phyloP scores from a whole-genome alignment of 805 yeast genomes.

The Yamadazyma philogaea region DNA sequence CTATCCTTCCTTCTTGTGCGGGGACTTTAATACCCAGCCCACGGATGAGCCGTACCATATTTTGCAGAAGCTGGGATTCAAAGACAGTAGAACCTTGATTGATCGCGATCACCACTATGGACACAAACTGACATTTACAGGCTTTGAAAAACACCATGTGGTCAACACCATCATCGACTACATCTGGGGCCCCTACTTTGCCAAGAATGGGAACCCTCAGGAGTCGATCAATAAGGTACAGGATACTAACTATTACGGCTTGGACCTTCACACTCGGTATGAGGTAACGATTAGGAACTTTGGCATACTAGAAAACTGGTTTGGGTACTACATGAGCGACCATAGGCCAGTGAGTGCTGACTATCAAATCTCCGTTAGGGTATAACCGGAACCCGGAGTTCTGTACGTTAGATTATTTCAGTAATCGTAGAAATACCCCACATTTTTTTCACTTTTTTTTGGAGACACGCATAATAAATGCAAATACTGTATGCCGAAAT shows the following conservation, averaged over 20 bases:
- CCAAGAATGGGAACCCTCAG: slow-evolving; percentile 19
- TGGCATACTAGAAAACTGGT: slow-evolving; percentile 38
- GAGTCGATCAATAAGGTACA: slow-evolving; percentile 5
- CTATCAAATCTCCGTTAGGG: slow-evolving; percentile 8
- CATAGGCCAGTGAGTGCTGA: slow-evolving; percentile 39
- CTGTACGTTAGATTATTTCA: background rate
- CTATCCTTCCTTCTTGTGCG: slow-evolving; percentile 39
- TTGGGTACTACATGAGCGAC: slow-evolving; percentile 35
- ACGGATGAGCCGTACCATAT: slow-evolving; percentile 39
- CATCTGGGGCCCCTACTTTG: slow-evolving; percentile 39
- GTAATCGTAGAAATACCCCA: too few species aligned
- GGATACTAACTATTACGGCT: slow-evolving; percentile 12
- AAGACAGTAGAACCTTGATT: slow-evolving; percentile 30
- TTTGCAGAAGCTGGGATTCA: slow-evolving; percentile 29
- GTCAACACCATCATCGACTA: slow-evolving; percentile 40
- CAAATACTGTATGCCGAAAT: too few species aligned
- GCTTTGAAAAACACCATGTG: slow-evolving; percentile 37
- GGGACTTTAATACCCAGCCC: slow-evolving; percentile 44
- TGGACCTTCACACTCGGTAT: slow-evolving; percentile 18
- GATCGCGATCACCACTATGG: slow-evolving; percentile 37
- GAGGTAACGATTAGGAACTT: slow-evolving; percentile 31
- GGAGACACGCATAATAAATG: background rate
- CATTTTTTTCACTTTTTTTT: too few species aligned
- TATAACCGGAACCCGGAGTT: slow-evolving; percentile 2
- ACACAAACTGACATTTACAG: slow-evolving; percentile 45